Base-by-base conservation (phyloP, 2,329 filamentous ascomycete species). In the Incumbomyces lentus region DNA sequence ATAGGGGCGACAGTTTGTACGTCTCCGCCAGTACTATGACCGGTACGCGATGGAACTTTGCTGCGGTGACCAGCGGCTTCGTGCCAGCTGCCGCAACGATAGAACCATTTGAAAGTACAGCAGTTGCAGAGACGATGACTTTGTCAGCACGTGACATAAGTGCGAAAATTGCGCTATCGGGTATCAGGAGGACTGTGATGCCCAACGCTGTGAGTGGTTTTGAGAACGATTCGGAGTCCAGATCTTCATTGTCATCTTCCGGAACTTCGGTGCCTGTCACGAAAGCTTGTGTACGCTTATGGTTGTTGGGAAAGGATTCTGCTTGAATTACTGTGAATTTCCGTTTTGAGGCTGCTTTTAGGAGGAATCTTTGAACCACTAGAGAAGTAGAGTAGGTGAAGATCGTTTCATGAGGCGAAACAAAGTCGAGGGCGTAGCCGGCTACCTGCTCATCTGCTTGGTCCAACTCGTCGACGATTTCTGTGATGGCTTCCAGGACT, bases 111-210 rank as follows among this genome's bases (percentile, higher is more conserved):
- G 86, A 86, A 38, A 93, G 79, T 22, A 98, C 86, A 2, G 85
- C 83, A 59, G 89, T 84, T 5, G 90, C 90, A 11, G 85, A 83
- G 6, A 98, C 73, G 40, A 98, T 85, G 51, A 98, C 90, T 69
- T 95, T 95, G 72, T 90, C 93, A 57, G 95, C 86, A 50, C 84
- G 81, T 7, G 89, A 85, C 86, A 98, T 96, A 59, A 96, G 85
- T 1, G 89, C 88, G 68, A 89, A 93, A 45, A 94, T 76, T 8
- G 87, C 85, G 6, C 81, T 83, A 64, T 94, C 89, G 36, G 86
- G 81, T 46, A 96, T 81, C 50, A 86, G 76, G 56, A 95, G 84
- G 35, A 94, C 84, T 1, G 79, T 83, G 46, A 93, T 84, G 19
- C 89, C 89, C 31, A 82, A 78, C 1, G 81, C 76, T 3, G 78